Base-by-base conservation (phyloP, 129 eudicot species). In the Smallanthus sonchifolius region DNA sequence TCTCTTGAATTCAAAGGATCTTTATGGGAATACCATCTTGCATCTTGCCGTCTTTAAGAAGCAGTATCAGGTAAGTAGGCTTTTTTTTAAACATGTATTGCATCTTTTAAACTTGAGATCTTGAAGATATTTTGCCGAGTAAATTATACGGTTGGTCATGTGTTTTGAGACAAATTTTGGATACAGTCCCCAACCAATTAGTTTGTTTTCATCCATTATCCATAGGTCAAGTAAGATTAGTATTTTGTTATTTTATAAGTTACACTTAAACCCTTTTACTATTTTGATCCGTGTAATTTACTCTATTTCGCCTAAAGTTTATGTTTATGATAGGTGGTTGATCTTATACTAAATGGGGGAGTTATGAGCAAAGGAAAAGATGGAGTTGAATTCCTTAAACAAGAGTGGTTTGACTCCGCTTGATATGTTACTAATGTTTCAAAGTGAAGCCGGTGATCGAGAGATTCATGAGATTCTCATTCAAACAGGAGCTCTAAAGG, bases 1-100 rank as follows among this genome's bases (percentile, higher is more conserved):
- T 56, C 70, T 79, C 1, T 16, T 83, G 75, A 74, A 76, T 54
- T 44, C 0, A 17, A 73, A 47, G n/a, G 85, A 82, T 74, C 43
- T 45, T 40, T 76, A 80, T 19, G 87, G 90, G 36, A 79, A 83
- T 44, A 77, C 87, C 15, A 76, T 76, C 55, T 59, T 86, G 70
- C 90, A 86, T 43, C 73, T 76, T 40, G 81, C 87, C 2, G 77
- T 76, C 38, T 83, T 74, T 15, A 77, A 55, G 59, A 86, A 86
- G 38, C 85, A 86, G 61, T 76, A 70, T 24, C 80, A 82, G 84
- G 89, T 72, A 72, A 59, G 6, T 40, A 4, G 3, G 6, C 7
- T 2, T 40, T 0, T 40, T 2, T n/a, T n/a, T n/a, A n/a, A n/a
- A n/a, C n/a, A n/a, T n/a, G n/a, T n/a, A n/a, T n/a, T n/a, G n/a